A percentile compares a stretch with the other conserved stretches of the same genome.
These are phyloP conservation scores for Nakazawaea siamensis DNA, from an alignment of 805 yeast genomes.

Conservation along the genomic window DNA sequence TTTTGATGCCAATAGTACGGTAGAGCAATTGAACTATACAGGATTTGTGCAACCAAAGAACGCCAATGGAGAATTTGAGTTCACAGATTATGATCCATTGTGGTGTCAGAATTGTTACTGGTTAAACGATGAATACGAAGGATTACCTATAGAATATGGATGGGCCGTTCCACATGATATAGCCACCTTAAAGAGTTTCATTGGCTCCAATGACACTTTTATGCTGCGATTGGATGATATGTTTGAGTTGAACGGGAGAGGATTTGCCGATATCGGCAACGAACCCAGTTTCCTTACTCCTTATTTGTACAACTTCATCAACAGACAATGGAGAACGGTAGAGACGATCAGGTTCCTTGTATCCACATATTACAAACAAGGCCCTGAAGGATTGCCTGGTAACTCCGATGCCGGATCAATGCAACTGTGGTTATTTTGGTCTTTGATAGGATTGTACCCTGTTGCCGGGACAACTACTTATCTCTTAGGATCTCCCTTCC, in stretches of 20 bases:
- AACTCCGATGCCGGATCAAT: constrained; percentile 31
- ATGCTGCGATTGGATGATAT: constrained; percentile 25
- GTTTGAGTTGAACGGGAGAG: constrained; percentile 22
- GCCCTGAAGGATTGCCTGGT: constrained; percentile 25
- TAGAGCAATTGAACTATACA: constrained; percentile 15
- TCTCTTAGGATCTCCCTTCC: constrained; percentile 23
- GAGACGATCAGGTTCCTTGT: constrained; percentile 24
- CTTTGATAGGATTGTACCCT: constrained; percentile 26
- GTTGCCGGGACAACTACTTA: constrained; percentile 27
- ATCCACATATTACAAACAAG: constrained; percentile 18
- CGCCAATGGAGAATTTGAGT: constrained; percentile 22
- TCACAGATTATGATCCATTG: constrained; percentile 21
- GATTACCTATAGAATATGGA: constrained; percentile 25
- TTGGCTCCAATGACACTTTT: constrained; percentile 21
- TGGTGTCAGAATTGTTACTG: constrained; percentile 27
- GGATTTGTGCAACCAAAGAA: constrained; percentile 28
- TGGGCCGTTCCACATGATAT: constrained; percentile 29
- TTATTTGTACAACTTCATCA: constrained; percentile 24
- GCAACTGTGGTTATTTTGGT: constrained; percentile 29
- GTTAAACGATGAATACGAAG: constrained; percentile 26
- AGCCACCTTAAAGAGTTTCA: constrained; percentile 17
- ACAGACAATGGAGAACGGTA: constrained; percentile 20
- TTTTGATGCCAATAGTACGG: constrained; percentile 16
- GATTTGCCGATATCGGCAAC: constrained; percentile 26
- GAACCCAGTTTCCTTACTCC: constrained; percentile 30